These are phyloP conservation scores for Candida gigantensis DNA, from an alignment of 1,139 yeast species.

Conservation along the genomic window DNA sequence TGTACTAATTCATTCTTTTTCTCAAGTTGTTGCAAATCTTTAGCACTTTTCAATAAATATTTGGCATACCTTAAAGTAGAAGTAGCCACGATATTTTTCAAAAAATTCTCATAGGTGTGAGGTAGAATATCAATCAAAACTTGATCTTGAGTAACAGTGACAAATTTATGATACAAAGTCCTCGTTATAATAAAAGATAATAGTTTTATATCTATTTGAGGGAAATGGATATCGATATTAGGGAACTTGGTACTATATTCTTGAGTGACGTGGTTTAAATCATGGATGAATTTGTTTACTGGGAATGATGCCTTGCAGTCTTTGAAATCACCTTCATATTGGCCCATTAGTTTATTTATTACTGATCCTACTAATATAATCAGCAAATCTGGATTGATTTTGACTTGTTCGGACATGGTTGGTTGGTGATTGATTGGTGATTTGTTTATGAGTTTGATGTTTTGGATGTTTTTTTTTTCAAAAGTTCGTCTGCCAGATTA, in stretches of 20 bases:
- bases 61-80: conserved; percentile 28
- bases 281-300: conserved; percentile 19
- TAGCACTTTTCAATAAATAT: conserved; percentile 28
- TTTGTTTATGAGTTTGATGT: neutral
- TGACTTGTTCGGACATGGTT: conserved; percentile 17
- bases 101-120: conserved; percentile 16
- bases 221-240: conserved; percentile 15
- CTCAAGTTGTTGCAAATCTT: conserved; percentile 22
- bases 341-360: conserved; percentile 26
- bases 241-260: conserved; percentile 18
- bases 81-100: conserved; percentile 28
- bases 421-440: neutral
- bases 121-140: conserved; percentile 21
- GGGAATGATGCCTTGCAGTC: conserved; percentile 20
- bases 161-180: conserved; percentile 20
- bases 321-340: conserved; percentile 15
- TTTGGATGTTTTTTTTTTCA: conserved; percentile 1
- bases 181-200: conserved; percentile 15
- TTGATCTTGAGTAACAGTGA: conserved; percentile 19
- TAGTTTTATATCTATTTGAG: conserved; percentile 16
- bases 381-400: conserved; percentile 18
- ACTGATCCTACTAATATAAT: conserved; percentile 32
- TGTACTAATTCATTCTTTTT: no score
- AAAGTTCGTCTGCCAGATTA: neutral
- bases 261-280: conserved; percentile 19